Base-by-base conservation (phyloP, 176 grass and related monocot genomes). In the Avena atlantica region DNA sequence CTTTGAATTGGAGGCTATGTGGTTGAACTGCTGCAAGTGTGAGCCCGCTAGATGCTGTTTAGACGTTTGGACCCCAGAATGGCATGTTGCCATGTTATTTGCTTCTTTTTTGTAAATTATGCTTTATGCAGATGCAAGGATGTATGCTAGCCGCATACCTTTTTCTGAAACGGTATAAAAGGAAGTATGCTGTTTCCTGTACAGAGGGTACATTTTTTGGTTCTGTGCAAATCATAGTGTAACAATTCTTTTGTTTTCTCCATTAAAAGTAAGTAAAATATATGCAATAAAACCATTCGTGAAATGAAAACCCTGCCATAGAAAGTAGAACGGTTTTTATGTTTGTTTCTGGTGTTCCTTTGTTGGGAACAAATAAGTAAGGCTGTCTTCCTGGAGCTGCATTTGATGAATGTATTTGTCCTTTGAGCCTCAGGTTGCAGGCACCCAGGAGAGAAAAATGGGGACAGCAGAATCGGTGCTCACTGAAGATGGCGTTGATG, bases 401-500 rank as follows among this genome's bases (percentile, higher is more conserved):
- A 78, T 16, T 85, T 70, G 77, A 83, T 76, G n/a, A 19, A 45
- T 76, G 61, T 13, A 37, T 87, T 53, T 76, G 9, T 60, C 82
- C 63, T 89, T 85, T 76, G 19, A 71, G 77, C 69, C 75, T 64
- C 79, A 94, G 76, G 87, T 78, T 79, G 42, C 21, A 87, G 66
- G 34, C 36, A 53, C 81, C 64, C 85, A 88, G 52, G 91, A 93
- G 19, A 61, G 60, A 50, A 73, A 45, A 84, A 56, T 57, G 16
- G 87, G 81, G 40, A 87, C 84, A 69, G 78, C n/a, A 23, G 77
- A 93, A 70, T 68, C 80, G 0, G 85, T 90, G 62, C 34, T 80
- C 48, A 90, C 70, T 74, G 89, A 90, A 81, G 86, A 73, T 71
- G 89, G 83, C 8, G 34, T 72, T 66, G 89, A 85, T 84, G 61